Percentiles rank a stretch among this genome's conserved stretches.
phyloP scores from a whole-genome alignment of 2,329 filamentous ascomycete species.

The Colletotrichum costaricense region DNA sequence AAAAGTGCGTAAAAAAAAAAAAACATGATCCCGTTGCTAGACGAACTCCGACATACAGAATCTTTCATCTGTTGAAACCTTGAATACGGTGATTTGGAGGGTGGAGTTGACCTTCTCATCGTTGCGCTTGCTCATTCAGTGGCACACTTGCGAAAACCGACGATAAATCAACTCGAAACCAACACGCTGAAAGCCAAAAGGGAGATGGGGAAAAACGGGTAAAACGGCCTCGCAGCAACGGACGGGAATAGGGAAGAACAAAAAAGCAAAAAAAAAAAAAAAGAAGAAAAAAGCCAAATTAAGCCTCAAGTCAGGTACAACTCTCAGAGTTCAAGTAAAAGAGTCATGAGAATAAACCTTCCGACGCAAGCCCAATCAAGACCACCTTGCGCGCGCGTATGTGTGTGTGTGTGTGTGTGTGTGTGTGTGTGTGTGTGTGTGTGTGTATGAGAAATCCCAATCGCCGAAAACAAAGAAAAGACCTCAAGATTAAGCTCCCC shows the following conservation, averaged over 20 bases:
- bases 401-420: too few relatives aligned
- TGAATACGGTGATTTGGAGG: background rate
- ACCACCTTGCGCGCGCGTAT: background rate
- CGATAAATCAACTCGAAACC: background rate
- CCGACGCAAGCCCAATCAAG: background rate
- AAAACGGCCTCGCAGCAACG: background rate
- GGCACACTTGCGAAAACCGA: background rate
- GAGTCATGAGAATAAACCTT: background rate
- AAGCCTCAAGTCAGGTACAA: background rate
- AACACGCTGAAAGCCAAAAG: too few relatives aligned
- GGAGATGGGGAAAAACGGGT: too few relatives aligned
- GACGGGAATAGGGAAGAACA: background rate
- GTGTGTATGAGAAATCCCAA: too few relatives aligned
- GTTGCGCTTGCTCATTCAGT: background rate
- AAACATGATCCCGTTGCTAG: too few relatives aligned
- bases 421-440: too few relatives aligned
- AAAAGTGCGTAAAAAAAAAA: too few relatives aligned
- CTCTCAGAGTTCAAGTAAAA: background rate
- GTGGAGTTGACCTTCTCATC: too few relatives aligned
- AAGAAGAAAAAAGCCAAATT: accelerated
- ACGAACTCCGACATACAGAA: background rate
- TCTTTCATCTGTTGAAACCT: too few relatives aligned
- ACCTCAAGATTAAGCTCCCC: background rate
- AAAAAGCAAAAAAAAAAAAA: background rate
- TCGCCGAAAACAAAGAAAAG: too few relatives aligned